Evolutionary conservation across 2,329 filamentous ascomycete species (phyloP), one percentile per base, ranked within the genome.

Genomic region (Blastomyces parvus): DNA sequence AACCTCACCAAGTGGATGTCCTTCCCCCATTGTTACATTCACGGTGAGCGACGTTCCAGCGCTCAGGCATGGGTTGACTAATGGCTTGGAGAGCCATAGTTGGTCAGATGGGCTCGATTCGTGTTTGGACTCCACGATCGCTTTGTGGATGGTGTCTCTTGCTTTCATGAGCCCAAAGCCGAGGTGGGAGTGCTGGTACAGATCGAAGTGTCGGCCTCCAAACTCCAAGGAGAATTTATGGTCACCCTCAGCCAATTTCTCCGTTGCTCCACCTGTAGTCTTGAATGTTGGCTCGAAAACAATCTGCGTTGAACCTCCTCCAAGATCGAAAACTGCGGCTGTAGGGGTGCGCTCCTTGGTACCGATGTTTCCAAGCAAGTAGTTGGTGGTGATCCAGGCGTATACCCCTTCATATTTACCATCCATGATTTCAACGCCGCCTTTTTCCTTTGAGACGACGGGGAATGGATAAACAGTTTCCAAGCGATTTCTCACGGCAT

Each of bases 361-460:
- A 64, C 94, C 94, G 76, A 99, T 97, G 80, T 97, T 97, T 72
- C 93, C 93, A 30, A 99, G 86, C 50, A 99, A 88, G 78, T 99
- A 99, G 82, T 99, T 99, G 68, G 91, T 94, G 7, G 94, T 99
- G 75, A 99, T 96, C 94, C 94, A 99, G 61, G 94, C 95, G 74
- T 96, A 99, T 38, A 99, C 93, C 74, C 94, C 94, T 79, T 99
- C 94, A 72, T 97, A 90, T 60, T 90, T 91, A 66, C 94, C 94
- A 71, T 96, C 92, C 94, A 99, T 99, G 75, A 99, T 95, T 66
- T 91, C 86, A 36, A 99, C 91, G 63, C 95, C 94, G 62, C 89
- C 86, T 69, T 93, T 87, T 71, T 91, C 90, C 67, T 86, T 83
- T 14, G 90, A 88, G 63, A 99, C 89, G 52, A 99, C 90, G 0